Evolutionary conservation across 257 asterid species (phyloP).

Genomic region (Ophiorrhiza pumila): DNA sequence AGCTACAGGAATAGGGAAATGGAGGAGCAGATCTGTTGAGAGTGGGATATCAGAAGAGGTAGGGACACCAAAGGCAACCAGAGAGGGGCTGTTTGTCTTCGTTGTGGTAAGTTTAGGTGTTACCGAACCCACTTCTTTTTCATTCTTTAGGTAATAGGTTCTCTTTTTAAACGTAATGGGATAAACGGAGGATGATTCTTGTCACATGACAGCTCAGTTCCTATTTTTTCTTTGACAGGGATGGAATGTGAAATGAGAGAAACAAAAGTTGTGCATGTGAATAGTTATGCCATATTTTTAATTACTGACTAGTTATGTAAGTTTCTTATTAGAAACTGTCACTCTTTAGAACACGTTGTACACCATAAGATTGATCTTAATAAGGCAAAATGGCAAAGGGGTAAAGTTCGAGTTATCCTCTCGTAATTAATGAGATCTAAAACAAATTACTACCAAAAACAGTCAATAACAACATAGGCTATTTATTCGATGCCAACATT

Average conservation of each 20-base stretch:
- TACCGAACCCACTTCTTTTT: neutral
- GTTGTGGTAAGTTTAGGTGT: neutral
- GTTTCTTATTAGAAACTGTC: neutral
- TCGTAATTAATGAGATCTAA: neutral
- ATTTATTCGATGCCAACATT: neutral
- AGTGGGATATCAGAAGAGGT: neutral
- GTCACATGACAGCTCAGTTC: too few relatives aligned
- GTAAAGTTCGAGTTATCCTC: neutral
- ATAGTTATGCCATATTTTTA: neutral
- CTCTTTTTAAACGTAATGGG: too few relatives aligned
- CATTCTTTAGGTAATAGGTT: too few relatives aligned
- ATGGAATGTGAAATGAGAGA: neutral
- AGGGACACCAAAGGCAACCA: neutral
- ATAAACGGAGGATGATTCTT: too few relatives aligned
- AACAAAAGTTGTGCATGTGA: neutral
- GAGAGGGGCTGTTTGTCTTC: neutral
- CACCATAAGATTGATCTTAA: neutral
- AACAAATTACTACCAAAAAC: neutral
- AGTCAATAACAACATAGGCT: neutral
- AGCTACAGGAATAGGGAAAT: neutral
- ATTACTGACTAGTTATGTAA: neutral
- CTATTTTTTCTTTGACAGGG: too few relatives aligned
- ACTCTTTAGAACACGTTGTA: neutral
- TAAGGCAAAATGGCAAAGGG: neutral
- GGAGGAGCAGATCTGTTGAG: neutral